These are phyloP conservation scores for Fusarium sp. DNA, from an alignment of 2,329 filamentous ascomycete genomes.

Conservation along the genomic window DNA sequence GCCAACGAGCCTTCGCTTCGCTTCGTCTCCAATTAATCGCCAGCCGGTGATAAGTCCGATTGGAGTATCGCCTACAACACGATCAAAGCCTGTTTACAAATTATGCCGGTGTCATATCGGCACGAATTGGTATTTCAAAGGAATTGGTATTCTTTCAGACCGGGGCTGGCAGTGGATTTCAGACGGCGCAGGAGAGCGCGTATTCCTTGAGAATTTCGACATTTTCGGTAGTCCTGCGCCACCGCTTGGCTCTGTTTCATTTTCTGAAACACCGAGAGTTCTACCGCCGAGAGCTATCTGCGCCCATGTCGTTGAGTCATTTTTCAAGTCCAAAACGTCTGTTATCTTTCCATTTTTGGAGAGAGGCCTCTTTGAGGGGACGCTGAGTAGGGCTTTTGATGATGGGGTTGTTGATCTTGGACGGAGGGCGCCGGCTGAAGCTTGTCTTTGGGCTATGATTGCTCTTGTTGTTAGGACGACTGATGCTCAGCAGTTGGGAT, in stretches of 20 bases:
- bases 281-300: slow-evolving; percentile 4
- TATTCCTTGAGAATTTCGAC: slow-evolving; percentile 36
- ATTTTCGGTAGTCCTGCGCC: slow-evolving; percentile 22
- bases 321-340: slow-evolving; percentile 30
- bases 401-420: neutral
- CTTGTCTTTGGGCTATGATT: slow-evolving; percentile 27
- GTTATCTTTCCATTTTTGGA: slow-evolving; percentile 28
- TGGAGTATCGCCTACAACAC: slow-evolving; percentile 1
- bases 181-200: slow-evolving; percentile 33
- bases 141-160: slow-evolving; percentile 30
- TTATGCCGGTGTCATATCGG: slow-evolving; percentile 29
- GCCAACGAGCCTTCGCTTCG: slow-evolving; percentile 9
- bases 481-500: slow-evolving; percentile 2
- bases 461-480: slow-evolving; percentile 18
- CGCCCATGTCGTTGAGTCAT: slow-evolving; percentile 11
- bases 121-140: slow-evolving; percentile 39
- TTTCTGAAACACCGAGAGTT: slow-evolving; percentile 15
- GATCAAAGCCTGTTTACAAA: slow-evolving; percentile 15
- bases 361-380: slow-evolving; percentile 22
- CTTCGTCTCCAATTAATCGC: slow-evolving; percentile 2
- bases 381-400: slow-evolving; percentile 13
- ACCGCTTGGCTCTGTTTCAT: neutral
- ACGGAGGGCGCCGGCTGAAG: slow-evolving; percentile 4
- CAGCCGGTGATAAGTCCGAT: slow-evolving; percentile 12
- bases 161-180: slow-evolving; percentile 37